Conservation (phyloP, 139 green algal genomes). For the Chlamydomonas asymmetrica region DNA sequence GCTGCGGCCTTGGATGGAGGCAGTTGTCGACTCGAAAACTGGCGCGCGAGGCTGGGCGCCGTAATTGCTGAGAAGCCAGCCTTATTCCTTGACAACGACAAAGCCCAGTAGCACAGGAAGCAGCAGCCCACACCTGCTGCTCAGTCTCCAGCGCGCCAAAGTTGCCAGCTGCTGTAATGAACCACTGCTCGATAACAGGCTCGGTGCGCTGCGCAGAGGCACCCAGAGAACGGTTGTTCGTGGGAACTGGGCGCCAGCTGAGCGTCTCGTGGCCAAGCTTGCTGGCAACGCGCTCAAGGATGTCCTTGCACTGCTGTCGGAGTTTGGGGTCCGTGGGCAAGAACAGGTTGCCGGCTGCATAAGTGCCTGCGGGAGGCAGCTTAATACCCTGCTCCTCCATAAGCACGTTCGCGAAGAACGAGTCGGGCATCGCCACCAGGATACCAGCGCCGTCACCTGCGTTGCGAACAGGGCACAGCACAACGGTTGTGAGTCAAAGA, state of each 20-base stretch:
- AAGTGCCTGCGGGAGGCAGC: conserved; percentile 77
- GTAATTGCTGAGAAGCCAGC: too few species aligned
- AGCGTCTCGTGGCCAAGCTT: conserved; percentile 73
- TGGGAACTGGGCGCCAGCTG: conserved; percentile 87
- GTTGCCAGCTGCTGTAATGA: conserved; percentile 61
- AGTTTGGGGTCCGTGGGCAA: conserved; percentile 73
- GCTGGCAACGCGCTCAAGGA: conserved; percentile 62
- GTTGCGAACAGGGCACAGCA: background rate
- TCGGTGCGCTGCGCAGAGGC: conserved; percentile 72
- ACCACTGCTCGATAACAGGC: conserved; percentile 88
- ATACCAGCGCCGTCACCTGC: conserved; percentile 93
- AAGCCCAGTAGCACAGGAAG: too few species aligned
- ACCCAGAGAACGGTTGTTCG: conserved; percentile 82
- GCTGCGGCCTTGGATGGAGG: too few species aligned
- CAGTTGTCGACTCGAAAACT: too few species aligned
- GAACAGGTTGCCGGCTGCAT: conserved; percentile 87
- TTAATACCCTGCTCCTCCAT: conserved; percentile 67
- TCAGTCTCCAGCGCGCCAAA: conserved; percentile 49
- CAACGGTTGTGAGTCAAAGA: too few species aligned
- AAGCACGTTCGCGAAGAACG: conserved; percentile 74
- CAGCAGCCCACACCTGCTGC: conserved; percentile 44
- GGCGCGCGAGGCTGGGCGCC: too few species aligned
- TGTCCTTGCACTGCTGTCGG: conserved; percentile 56
- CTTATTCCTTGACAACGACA: too few species aligned
- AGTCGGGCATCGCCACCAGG: conserved; percentile 85